Percentiles rank a stretch among this genome's conserved stretches.
Evolutionary conservation across 2,329 filamentous ascomycete genomes (phyloP).

Genomic region (Fusarium nygamai): DNA sequence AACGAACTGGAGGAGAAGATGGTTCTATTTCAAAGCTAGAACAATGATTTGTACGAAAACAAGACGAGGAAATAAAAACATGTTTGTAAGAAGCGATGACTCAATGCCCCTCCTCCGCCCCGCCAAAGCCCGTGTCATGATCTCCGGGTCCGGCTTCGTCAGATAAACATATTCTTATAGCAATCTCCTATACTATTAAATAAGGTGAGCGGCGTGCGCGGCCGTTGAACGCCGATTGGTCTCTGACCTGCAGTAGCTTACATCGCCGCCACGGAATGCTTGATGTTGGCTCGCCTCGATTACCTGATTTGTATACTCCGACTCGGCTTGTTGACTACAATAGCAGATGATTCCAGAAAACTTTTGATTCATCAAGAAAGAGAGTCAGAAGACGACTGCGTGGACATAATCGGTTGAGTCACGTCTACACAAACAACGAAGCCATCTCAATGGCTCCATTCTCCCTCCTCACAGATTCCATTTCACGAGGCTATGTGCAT

Average conservation of each 20-base stretch:
- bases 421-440: not conserved
- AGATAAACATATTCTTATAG: too few species aligned
- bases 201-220: slow-evolving; percentile 34
- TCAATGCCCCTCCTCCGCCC: slow-evolving; percentile 24
- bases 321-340: slow-evolving; percentile 8
- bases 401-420: not conserved
- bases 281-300: slow-evolving; percentile 19
- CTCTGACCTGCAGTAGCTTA: slow-evolving; percentile 16
- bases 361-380: not conserved
- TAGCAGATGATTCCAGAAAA: not conserved
- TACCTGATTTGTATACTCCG: slow-evolving; percentile 17
- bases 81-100: slow-evolving; percentile 22
- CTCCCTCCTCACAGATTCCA: not conserved
- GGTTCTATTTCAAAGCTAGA: slow-evolving; percentile 1
- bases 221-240: slow-evolving; percentile 38
- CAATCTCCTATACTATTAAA: too few species aligned
- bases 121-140: slow-evolving; percentile 28
- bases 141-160: slow-evolving; percentile 38
- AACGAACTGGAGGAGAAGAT: not conserved
- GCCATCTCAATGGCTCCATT: not conserved
- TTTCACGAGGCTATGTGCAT: not conserved
- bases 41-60: not conserved
- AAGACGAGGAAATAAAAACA: not conserved
- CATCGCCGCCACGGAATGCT: not conserved
- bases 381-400: not conserved